Evolutionary conservation across 1,284 basidiomycete genomes (phyloP).

Genomic region (Cronartium quercuum): DNA sequence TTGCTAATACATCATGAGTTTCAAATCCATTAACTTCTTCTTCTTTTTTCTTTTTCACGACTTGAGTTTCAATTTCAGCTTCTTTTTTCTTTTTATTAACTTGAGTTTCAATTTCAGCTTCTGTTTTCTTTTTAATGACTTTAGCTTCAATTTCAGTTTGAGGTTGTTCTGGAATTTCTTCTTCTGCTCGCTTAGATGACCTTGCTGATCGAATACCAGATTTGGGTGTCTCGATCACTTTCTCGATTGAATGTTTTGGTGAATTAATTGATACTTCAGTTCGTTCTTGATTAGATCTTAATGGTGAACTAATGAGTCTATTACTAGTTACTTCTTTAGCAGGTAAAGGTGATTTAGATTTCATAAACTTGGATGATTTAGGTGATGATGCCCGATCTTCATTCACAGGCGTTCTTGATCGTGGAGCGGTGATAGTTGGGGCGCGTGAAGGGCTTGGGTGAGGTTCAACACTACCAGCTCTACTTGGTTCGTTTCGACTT

Average conservation of each 20-base stretch:
- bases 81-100: not conserved
- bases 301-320: constrained; percentile 25
- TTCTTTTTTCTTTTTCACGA: not conserved
- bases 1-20: constrained; percentile 56
- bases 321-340: not conserved
- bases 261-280: not conserved
- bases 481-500: not conserved
- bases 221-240: not conserved
- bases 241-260: not conserved
- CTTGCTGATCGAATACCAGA: constrained; percentile 1
- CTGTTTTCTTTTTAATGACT: not conserved
- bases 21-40: not conserved
- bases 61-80: not conserved
- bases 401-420: constrained; percentile 10
- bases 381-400: constrained; percentile 18
- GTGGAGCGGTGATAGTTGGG: constrained; percentile 6
- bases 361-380: not conserved
- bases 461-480: not conserved
- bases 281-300: constrained; percentile 17
- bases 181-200: not conserved
- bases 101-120: not conserved
- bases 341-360: not conserved
- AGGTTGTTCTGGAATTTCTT: not conserved
- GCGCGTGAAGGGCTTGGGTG: constrained; percentile 4
- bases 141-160: not conserved